phyloP scores from a whole-genome alignment of 2,329 filamentous ascomycete species.

The Fusarium dimerum region DNA sequence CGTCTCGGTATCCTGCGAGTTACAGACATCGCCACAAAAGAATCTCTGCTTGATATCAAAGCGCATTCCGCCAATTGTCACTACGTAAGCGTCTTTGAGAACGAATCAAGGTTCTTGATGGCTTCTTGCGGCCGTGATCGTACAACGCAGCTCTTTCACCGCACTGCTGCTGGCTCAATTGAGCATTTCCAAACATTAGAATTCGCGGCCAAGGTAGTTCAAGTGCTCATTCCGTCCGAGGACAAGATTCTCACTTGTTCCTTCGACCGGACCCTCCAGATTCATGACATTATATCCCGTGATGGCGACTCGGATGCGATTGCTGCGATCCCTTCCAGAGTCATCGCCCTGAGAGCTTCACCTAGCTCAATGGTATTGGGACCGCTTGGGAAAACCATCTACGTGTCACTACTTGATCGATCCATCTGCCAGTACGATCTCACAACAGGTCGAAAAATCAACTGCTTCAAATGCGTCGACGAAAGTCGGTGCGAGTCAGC shows the following conservation, averaged over 20 bases:
- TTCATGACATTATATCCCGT: slow-evolving; percentile 75
- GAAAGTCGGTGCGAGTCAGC: slow-evolving; percentile 79
- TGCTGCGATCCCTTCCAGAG: slow-evolving; percentile 75
- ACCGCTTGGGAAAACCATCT: slow-evolving; percentile 59
- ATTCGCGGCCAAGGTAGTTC: slow-evolving; percentile 82
- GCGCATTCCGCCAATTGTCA: slow-evolving; percentile 87
- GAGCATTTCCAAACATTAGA: slow-evolving; percentile 90
- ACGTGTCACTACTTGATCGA: slow-evolving; percentile 61
- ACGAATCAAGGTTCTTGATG: slow-evolving; percentile 63
- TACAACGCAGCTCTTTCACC: slow-evolving; percentile 86
- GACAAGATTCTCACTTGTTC: slow-evolving; percentile 83
- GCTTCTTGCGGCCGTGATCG: slow-evolving; percentile 86
- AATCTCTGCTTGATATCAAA: slow-evolving; percentile 70
- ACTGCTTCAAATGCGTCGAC: slow-evolving; percentile 81
- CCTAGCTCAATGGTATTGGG: slow-evolving; percentile 81
- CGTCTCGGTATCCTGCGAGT: slow-evolving; percentile 79
- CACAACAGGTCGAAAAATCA: slow-evolving; percentile 66
- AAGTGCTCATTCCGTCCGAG: slow-evolving; percentile 71
- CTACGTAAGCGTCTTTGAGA: slow-evolving; percentile 72
- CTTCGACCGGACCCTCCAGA: slow-evolving; percentile 80
- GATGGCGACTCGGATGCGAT: slow-evolving; percentile 64
- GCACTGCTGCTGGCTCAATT: slow-evolving; percentile 57
- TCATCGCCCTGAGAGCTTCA: slow-evolving; percentile 81
- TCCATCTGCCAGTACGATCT: slow-evolving; percentile 64
- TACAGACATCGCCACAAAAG: slow-evolving; percentile 62